phyloP scores from a whole-genome alignment of 176 grass and related monocot species.

The Leersia perrieri region DNA sequence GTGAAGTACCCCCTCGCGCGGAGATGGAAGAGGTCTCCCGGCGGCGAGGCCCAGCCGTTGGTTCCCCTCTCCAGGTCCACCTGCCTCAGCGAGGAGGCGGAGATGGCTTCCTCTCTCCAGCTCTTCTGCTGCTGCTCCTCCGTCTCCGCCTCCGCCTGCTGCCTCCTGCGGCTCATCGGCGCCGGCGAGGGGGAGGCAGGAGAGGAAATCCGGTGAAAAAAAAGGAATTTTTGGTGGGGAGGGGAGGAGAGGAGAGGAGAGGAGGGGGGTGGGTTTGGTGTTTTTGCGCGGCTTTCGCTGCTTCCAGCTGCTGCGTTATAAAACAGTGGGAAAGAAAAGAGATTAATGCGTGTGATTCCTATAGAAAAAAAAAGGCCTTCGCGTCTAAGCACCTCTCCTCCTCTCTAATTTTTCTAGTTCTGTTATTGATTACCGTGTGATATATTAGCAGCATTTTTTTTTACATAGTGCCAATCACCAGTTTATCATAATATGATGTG shows the following conservation, averaged over 20 bases:
- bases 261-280: not conserved
- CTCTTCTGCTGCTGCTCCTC: not conserved
- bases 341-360: not conserved
- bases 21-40: slow-evolving; percentile 78
- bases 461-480: no score
- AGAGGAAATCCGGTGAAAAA: no score
- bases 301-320: slow-evolving; percentile 27
- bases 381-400: not conserved
- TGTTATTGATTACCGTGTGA: accelerated
- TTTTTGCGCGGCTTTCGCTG: slow-evolving; percentile 15
- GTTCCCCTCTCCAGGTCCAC: slow-evolving; percentile 69
- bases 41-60: slow-evolving; percentile 94
- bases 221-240: not conserved
- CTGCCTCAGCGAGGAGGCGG: slow-evolving; percentile 57
- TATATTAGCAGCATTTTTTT: no score
- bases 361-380: not conserved
- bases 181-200: not conserved
- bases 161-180: slow-evolving; percentile 24
- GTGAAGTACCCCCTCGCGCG: slow-evolving; percentile 63
- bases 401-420: not conserved
- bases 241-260: not conserved
- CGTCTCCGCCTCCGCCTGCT: not conserved
- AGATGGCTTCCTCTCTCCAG: slow-evolving; percentile 62
- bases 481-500: no score
- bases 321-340: slow-evolving; percentile 32